Evolutionary conservation across 2,329 filamentous ascomycete species (phyloP), one percentile per base, ranked within the genome.

Genomic region (Sphaceloma murrayae): DNA sequence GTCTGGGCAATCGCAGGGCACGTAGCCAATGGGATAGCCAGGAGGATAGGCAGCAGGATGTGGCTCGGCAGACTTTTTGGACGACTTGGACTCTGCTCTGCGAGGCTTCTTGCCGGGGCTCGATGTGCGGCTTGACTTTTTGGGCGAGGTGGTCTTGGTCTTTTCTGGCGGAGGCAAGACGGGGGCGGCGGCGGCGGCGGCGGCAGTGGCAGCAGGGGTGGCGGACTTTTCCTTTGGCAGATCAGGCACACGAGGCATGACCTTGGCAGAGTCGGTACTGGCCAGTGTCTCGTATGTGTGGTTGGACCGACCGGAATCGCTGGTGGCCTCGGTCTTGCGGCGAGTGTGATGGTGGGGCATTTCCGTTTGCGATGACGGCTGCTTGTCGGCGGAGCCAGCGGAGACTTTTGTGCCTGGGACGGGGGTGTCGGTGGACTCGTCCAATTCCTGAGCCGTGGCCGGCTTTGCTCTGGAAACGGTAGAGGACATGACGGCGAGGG

Each of bases 241-340:
- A 3, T 40, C 36, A 16, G 36, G 40, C 10, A 13, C 40, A 18
- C 27, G 29, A 43, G 42, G 42, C 17, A 36, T 19, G n/a, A 19
- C 19, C 36, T 34, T 34, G 22, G 42, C 42, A 13, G 42, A 36
- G 11, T 45, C 42, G 8, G 22, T 24, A 14, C 42, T 36, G 42
- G 42, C 42, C 2, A 45, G 29, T 16, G 42, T 45, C 22, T 34
- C 42, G n/a, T 36, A 34, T 14, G 30, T 45, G 32, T 29, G 32
- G 16, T 34, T 45, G 7, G 42, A 45, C 17, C 31, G 31, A 18
- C 42, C 42, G 36, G 42, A 45, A 9, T 45, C 42, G 24, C 42
- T 45, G 9, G 29, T 34, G 19, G 11, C 29, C 21, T 45, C 42
- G n/a, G n/a, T 21, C n/a, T n/a, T n/a, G n/a, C n/a, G n/a, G n/a